Percentiles rank a stretch among this genome's conserved stretches.
phyloP scores from a whole-genome alignment of 192 early-diverging fungal species.

The Mortierella claussenii region DNA sequence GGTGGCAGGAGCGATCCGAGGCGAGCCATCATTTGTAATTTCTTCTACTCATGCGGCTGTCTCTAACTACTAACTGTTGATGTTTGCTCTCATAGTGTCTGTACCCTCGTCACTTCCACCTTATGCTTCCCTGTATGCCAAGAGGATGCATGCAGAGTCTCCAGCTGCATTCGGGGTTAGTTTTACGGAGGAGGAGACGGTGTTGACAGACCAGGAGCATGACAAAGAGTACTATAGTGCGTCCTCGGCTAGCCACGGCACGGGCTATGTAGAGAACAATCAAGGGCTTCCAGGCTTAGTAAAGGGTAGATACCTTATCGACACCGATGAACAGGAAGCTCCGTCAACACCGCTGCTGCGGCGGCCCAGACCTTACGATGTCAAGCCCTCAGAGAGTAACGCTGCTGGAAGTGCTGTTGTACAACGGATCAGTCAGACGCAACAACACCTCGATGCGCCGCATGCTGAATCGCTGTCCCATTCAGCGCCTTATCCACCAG shows the following conservation, averaged over 20 bases:
- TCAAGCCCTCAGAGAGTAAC: neutral
- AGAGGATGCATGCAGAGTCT: conserved; percentile 19
- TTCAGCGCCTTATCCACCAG: conserved; percentile 6
- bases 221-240: neutral
- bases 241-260: neutral
- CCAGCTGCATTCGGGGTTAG: conserved; percentile 13
- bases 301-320: conserved; percentile 2
- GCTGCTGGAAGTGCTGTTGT: neutral
- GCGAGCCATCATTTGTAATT: too few species aligned
- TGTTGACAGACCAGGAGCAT: conserved; percentile 14
- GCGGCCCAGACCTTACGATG: conserved; percentile 1
- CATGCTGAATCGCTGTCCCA: neutral
- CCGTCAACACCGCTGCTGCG: conserved; percentile 28
- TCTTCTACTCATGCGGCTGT: too few species aligned
- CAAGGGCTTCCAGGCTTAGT: neutral
- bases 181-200: conserved; percentile 38
- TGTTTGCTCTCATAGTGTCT: too few species aligned
- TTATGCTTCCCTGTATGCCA: conserved; percentile 7
- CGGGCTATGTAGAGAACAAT: neutral
- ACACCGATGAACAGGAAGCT: conserved; percentile 12
- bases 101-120: conserved; percentile 10
- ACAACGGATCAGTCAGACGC: neutral
- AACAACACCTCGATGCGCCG: neutral
- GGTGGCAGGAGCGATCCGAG: too few species aligned
- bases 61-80: too few species aligned